Percentiles rank a stretch among this genome's conserved stretches.
Evolutionary conservation across 139 green algal genomes (phyloP).

Genomic region (Eudorina sp.): DNA sequence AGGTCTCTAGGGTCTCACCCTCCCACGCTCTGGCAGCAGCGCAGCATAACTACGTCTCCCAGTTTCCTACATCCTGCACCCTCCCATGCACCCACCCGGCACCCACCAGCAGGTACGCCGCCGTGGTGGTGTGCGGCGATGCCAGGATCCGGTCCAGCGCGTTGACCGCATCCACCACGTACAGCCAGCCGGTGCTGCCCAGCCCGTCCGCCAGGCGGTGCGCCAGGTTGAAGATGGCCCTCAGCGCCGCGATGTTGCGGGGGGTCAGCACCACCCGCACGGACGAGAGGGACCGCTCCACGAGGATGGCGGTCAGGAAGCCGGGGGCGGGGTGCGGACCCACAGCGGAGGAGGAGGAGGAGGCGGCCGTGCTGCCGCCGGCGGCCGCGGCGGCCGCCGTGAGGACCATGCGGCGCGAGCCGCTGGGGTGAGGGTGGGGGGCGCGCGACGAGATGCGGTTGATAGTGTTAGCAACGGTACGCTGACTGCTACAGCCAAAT

Average conservation of each 20-base stretch:
- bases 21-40: no score
- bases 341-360: not conserved
- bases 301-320: slow-evolving; percentile 31
- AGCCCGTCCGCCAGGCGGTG: slow-evolving; percentile 54
- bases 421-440: not conserved
- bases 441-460: not conserved
- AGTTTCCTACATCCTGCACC: no score
- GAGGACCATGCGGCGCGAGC: not conserved
- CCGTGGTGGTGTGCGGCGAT: slow-evolving; percentile 79
- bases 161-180: slow-evolving; percentile 82
- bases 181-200: slow-evolving; percentile 48
- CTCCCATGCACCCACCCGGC: no score
- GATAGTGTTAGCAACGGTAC: no score
- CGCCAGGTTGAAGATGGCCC: slow-evolving; percentile 84
- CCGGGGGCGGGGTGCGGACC: not conserved
- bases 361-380: not conserved
- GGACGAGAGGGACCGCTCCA: not conserved
- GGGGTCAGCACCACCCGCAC: slow-evolving; percentile 68
- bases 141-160: slow-evolving; percentile 85
- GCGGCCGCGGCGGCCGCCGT: not conserved
- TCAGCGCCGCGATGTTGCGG: slow-evolving; percentile 85
- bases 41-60: no score
- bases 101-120: slow-evolving; percentile 63
- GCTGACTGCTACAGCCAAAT: no score
- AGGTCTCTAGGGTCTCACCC: no score